Conservation (phyloP, 1,284 basidiomycete genomes). For the Singerocomus inundabilis region DNA sequence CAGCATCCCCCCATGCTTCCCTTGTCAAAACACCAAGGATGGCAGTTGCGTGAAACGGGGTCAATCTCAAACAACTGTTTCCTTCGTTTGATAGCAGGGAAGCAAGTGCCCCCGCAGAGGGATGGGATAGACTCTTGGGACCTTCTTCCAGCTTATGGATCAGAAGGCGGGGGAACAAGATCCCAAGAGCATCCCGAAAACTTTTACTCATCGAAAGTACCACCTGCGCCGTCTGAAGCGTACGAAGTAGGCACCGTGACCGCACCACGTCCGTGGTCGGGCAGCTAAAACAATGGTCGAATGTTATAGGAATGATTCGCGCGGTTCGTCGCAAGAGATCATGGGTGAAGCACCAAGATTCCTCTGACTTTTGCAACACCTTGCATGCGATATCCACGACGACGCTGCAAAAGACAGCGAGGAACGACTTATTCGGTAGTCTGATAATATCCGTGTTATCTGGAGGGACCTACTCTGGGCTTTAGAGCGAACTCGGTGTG, state of each 20-base stretch:
- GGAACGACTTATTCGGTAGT: conserved; percentile 38
- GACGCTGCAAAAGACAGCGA: conserved; percentile 46
- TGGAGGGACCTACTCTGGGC: conserved; percentile 21
- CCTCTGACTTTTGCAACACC: conserved; percentile 40
- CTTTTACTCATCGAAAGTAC: conserved; percentile 19
- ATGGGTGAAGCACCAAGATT: conserved; percentile 47
- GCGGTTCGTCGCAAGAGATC: conserved; percentile 44
- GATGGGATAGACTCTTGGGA: conserved; percentile 23
- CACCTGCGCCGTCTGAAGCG: conserved; percentile 34
- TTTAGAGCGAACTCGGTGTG: conserved; percentile 18
- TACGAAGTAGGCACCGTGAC: conserved; percentile 39
- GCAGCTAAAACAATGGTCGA: conserved; percentile 48
- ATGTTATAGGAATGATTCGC: conserved; percentile 40
- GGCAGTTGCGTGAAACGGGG: conserved; percentile 27
- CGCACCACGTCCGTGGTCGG: conserved; percentile 37
- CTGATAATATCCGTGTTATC: conserved; percentile 35
- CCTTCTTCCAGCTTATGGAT: conserved; percentile 33
- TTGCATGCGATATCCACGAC: conserved; percentile 44
- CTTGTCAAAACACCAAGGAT: conserved; percentile 36
- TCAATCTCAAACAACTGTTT: conserved; percentile 29
- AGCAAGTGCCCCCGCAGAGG: conserved; percentile 12
- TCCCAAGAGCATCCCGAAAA: conserved; percentile 28
- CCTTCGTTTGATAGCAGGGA: conserved; percentile 29
- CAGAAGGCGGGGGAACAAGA: conserved; percentile 34
- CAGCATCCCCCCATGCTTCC: conserved; percentile 38